A percentile compares a stretch with the other conserved stretches of the same genome.
These are phyloP conservation scores for Fusarium ambrosium DNA, from an alignment of 2,329 filamentous ascomycete species.

Conservation along the genomic window DNA sequence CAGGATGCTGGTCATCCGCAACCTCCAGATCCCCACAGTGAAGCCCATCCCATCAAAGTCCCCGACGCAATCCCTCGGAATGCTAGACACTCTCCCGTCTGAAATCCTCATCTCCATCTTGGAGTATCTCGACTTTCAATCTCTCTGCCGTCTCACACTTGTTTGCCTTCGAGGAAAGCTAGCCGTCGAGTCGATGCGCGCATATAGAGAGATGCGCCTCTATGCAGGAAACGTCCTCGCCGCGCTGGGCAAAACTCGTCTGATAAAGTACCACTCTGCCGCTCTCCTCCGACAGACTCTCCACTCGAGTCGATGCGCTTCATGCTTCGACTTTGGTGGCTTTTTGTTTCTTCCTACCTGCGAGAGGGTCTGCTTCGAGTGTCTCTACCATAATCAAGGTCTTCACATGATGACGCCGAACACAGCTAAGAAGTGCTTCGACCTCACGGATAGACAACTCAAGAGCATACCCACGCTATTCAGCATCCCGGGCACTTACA, in stretches of 20 bases:
- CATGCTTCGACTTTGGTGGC: conserved; percentile 45
- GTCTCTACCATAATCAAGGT: conserved; percentile 38
- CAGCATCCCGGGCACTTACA: conserved; percentile 35
- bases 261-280: conserved; percentile 35
- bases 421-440: conserved; percentile 32
- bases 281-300: conserved; percentile 36
- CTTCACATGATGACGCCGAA: conserved; percentile 32
- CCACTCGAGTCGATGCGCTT: conserved; percentile 37
- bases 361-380: conserved; percentile 47
- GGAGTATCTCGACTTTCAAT: conserved; percentile 43
- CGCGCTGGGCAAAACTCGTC: conserved; percentile 30
- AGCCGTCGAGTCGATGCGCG: conserved; percentile 42
- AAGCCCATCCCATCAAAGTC: not conserved
- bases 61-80: conserved; percentile 29
- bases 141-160: conserved; percentile 41
- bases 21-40: not conserved
- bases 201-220: conserved; percentile 57
- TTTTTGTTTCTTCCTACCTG: conserved; percentile 48
- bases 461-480: conserved; percentile 17
- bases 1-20: not conserved
- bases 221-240: conserved; percentile 46
- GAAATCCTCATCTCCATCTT: conserved; percentile 38
- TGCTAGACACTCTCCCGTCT: conserved; percentile 38
- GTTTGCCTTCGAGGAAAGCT: conserved; percentile 36
- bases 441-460: conserved; percentile 27